phyloP scores from a whole-genome alignment of 1,139 yeast species.

The Pneumocystis carinii region DNA sequence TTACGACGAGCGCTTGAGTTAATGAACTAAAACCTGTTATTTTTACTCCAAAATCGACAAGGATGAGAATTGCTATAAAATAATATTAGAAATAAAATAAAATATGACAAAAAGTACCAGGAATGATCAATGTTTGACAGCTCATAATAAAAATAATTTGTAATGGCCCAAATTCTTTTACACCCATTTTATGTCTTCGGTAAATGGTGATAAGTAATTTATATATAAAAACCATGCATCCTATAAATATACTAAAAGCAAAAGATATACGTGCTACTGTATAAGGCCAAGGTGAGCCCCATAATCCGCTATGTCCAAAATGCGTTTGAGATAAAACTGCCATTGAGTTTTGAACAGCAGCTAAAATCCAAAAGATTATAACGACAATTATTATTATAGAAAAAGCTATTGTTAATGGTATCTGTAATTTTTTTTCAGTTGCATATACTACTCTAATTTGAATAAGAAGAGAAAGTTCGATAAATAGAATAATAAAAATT shows the following conservation, averaged over 20 bases:
- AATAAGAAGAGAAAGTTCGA: conserved; percentile 51
- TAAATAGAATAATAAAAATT: conserved; percentile 40
- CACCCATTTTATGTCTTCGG: conserved; percentile 59
- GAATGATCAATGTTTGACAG: conserved; percentile 67
- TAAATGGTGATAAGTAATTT: conserved; percentile 56
- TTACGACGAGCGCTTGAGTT: conserved; percentile 35
- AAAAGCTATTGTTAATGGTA: conserved; percentile 32
- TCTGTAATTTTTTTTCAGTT: conserved; percentile 31
- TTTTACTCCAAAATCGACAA: conserved; percentile 20
- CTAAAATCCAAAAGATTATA: conserved; percentile 39
- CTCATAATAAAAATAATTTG: conserved; percentile 70
- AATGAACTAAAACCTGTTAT: conserved; percentile 28
- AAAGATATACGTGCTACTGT: conserved; percentile 38
- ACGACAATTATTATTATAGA: conserved; percentile 35
- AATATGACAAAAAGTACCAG: conserved; percentile 37
- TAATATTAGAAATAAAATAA: not conserved
- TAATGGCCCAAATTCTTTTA: conserved; percentile 65
- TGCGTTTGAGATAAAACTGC: not conserved
- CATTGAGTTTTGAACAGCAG: conserved; percentile 25
- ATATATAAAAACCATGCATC: conserved; percentile 41
- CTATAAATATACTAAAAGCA: conserved; percentile 50
- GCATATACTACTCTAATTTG: conserved; percentile 59
- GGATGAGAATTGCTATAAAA: conserved; percentile 38
- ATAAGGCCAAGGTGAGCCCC: conserved; percentile 18
- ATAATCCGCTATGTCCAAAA: conserved; percentile 15